Percentiles rank a stretch among this genome's conserved stretches.
phyloP scores from a whole-genome alignment of 129 eudicot species.

The Saussurea involucrata region DNA sequence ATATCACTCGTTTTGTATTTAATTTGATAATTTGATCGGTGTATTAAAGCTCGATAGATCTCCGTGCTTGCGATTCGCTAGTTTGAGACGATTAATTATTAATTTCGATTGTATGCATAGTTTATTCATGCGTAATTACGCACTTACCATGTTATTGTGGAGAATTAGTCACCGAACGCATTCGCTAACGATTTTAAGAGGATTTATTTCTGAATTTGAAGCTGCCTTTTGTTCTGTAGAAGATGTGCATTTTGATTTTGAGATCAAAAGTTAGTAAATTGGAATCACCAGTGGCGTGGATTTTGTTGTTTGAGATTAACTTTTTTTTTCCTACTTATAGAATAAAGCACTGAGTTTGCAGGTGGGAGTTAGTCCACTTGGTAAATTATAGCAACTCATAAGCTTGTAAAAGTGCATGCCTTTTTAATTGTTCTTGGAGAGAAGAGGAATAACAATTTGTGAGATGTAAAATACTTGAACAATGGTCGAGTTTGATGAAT shows the following conservation, averaged over 20 bases:
- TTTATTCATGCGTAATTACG: neutral
- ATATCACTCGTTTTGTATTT: neutral
- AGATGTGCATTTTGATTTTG: neutral
- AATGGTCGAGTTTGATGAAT: neutral
- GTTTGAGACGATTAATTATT: neutral
- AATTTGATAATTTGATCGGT: conserved; percentile 3
- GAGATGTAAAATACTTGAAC: neutral
- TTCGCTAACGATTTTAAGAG: neutral
- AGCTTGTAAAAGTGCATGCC: neutral
- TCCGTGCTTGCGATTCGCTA: neutral
- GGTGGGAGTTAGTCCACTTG: neutral
- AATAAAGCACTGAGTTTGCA: neutral
- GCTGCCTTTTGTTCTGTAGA: neutral
- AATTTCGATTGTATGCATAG: neutral
- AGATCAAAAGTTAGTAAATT: neutral
- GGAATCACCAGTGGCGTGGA: neutral
- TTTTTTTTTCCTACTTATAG: neutral
- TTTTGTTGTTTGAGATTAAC: neutral
- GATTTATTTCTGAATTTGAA: neutral
- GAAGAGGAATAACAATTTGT: neutral
- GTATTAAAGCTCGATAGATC: neutral
- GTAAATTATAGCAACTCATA: neutral
- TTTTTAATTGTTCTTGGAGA: neutral
- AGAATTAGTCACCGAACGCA: neutral
- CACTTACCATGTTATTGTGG: neutral